A percentile compares a stretch with the other conserved stretches of the same genome.
Evolutionary conservation across 1,284 basidiomycete species (phyloP).

Genomic region (Rhizoctonia solani): DNA sequence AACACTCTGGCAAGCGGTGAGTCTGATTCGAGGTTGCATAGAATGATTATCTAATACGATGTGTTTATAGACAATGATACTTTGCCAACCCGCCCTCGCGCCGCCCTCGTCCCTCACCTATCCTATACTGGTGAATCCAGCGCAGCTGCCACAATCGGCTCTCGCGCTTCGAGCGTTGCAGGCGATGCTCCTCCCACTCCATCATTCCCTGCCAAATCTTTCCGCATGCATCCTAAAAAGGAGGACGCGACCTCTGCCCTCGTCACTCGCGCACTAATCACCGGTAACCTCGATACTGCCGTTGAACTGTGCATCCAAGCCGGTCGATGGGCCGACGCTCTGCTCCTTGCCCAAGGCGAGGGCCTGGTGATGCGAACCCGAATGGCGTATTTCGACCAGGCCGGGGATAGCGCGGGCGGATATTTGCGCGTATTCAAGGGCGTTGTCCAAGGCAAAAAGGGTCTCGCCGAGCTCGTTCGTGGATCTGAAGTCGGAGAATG

Average conservation of each 20-base stretch:
- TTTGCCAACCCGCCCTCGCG: slow-evolving; percentile 39
- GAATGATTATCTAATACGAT: background rate
- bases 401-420: slow-evolving; percentile 68
- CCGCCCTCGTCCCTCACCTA: slow-evolving; percentile 71
- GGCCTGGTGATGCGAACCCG: slow-evolving; percentile 91
- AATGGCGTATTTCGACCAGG: slow-evolving; percentile 89
- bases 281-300: slow-evolving; percentile 93
- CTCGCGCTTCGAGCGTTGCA: slow-evolving; percentile 80
- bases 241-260: slow-evolving; percentile 88
- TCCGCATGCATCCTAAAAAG: slow-evolving; percentile 88
- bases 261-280: slow-evolving; percentile 89
- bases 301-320: slow-evolving; percentile 90
- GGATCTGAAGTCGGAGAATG: slow-evolving; percentile 95
- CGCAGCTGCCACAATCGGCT: slow-evolving; percentile 88
- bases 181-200: slow-evolving; percentile 65
- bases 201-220: slow-evolving; percentile 62
- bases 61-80: slow-evolving; percentile 39
- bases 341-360: slow-evolving; percentile 90
- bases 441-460: slow-evolving; percentile 77
- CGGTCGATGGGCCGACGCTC: slow-evolving; percentile 92
- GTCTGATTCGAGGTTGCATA: slow-evolving; percentile 1
- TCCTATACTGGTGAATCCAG: slow-evolving; percentile 82
- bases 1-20: slow-evolving; percentile 61
- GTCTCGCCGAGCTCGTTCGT: slow-evolving; percentile 90
- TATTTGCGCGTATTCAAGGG: slow-evolving; percentile 96